These are phyloP conservation scores for Yamadazyma friedrichii DNA, from an alignment of 1,139 yeast genomes.

Conservation along the genomic window DNA sequence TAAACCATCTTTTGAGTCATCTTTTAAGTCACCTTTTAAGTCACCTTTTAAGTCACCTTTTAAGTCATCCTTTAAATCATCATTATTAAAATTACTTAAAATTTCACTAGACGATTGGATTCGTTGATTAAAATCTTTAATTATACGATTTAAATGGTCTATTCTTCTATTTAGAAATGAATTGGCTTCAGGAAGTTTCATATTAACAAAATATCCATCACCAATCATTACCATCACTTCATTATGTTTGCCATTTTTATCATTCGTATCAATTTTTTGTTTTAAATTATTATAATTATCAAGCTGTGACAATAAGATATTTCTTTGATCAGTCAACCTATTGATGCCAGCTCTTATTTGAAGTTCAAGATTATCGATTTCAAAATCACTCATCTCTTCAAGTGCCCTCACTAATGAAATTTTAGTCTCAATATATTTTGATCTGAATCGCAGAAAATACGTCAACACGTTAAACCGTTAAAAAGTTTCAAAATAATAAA, in stretches of 20 bases:
- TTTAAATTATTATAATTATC: constrained; percentile 10
- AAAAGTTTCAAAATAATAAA: too few relatives aligned
- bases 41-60: too few relatives aligned
- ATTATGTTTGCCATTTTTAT: constrained; percentile 6
- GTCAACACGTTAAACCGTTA: too few relatives aligned
- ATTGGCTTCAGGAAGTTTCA: constrained; percentile 42
- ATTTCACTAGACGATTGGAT: constrained; percentile 35
- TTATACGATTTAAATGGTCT: constrained; percentile 19
- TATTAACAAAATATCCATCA: constrained; percentile 58
- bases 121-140: constrained; percentile 35
- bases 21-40: not conserved
- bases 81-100: constrained; percentile 26
- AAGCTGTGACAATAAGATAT: constrained; percentile 11
- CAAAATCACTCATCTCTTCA: not conserved
- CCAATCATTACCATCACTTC: constrained; percentile 51
- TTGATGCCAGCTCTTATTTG: not conserved
- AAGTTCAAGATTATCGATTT: not conserved
- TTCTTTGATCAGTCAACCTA: constrained; percentile 10
- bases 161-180: constrained; percentile 34
- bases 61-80: not conserved
- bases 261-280: not conserved
- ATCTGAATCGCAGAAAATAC: not conserved
- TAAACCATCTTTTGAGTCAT: not conserved
- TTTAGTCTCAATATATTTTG: not conserved
- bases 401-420: not conserved